Base-by-base conservation (phyloP, 2,329 filamentous ascomycete genomes). In the Phialophora verrucosa region DNA sequence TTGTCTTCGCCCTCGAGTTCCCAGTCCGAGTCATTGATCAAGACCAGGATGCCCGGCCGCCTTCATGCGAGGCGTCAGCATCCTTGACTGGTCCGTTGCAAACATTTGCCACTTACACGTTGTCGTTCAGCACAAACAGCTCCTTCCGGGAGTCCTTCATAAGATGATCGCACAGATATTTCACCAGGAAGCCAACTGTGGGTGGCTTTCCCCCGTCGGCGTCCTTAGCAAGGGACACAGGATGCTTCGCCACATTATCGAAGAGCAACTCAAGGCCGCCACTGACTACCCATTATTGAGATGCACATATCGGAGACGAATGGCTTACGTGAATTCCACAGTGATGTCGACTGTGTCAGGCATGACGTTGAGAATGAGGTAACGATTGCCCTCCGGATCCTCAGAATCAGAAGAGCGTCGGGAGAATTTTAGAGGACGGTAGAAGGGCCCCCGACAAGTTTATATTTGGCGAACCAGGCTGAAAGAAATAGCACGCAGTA, bases 1-100 rank as follows among this genome's bases (percentile, higher is more conserved):
- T 88, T 85, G 76, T 95, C 93, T 79, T 98, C 94, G 20, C 93
- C 95, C 79, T 98, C 95, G 12, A 99, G 86, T 78, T 98, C 95
- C 95, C 95, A 99, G 78, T 99, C 95, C 29, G 93, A 92, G 74
- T 99, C 95, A 76, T 99, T 99, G 78, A 99, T 96, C 64, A 99
- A 84, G 31, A 97, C 94, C 51, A 99, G 86, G 77, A 99, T 97
- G 2, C 95, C 95, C 4, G 95, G 95, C 61, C 95, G 93, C 67
- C 94, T 98, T 35, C 20, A 14, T 20, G 4, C 14, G 20, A 42
- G 47, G 17, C 7, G 5, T 44, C 27, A 50, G 27, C 17, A 35
- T 25, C 23, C 31, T 29, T 44, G n/a, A 29, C 57, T 17, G 23
- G 14, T 11, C 11, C 3, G 10, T 44, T 31, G 31, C 42, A 31